These are phyloP conservation scores for Phylloporus scabripes DNA, from an alignment of 768 basidiomycete species.

Conservation along the genomic window DNA sequence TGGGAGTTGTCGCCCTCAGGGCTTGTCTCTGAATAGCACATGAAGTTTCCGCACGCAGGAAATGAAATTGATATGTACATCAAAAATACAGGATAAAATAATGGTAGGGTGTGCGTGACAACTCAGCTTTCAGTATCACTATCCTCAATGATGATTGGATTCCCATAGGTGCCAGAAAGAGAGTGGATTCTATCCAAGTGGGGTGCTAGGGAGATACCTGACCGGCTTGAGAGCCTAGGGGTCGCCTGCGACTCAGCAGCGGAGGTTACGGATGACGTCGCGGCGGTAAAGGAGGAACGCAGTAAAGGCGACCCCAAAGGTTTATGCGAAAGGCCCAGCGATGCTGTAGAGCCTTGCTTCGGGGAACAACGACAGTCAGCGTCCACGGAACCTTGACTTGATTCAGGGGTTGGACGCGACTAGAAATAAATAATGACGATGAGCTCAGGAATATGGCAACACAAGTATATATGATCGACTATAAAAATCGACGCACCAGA, in stretches of 20 bases:
- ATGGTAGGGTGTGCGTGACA: not conserved
- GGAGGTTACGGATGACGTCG: conserved; percentile 1
- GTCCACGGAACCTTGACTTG: conserved; percentile 1
- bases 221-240: conserved; percentile 1
- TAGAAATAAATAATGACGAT: not conserved
- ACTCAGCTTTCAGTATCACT: conserved; percentile 13
- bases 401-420: not conserved
- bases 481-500: conserved; percentile 13
- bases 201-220: conserved; percentile 2
- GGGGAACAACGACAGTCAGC: conserved; percentile 1
- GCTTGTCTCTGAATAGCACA: not conserved
- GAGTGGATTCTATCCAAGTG: not conserved
- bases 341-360: conserved; percentile 1
- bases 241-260: not conserved
- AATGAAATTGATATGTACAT: not conserved
- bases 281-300: not conserved
- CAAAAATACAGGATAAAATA: not conserved
- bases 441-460: conserved; percentile 1
- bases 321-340: not conserved
- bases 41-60: not conserved
- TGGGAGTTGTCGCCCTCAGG: too few species aligned
- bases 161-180: conserved; percentile 11
- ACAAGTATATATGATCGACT: not conserved
- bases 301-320: not conserved
- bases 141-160: conserved; percentile 25